Conservation (phyloP, 2,329 filamentous ascomycete genomes). For the Fusarium burgessii region DNA sequence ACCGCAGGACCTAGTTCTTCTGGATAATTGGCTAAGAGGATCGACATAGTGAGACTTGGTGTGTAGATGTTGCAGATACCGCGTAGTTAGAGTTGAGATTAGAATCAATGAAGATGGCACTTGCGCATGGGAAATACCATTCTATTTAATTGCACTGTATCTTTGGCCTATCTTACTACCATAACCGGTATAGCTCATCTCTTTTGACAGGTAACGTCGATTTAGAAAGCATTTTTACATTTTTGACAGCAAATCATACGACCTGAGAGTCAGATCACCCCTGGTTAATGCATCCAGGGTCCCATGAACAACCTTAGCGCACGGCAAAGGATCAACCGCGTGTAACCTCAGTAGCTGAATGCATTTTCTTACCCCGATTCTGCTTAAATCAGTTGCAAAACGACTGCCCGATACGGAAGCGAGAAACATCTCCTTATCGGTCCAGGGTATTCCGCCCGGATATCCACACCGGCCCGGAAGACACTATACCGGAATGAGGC, state of each 20-base stretch:
- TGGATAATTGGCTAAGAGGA: background rate
- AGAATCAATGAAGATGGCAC: background rate
- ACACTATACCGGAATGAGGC: slow-evolving; percentile 12
- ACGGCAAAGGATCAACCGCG: background rate
- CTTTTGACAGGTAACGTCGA: background rate
- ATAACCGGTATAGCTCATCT: background rate
- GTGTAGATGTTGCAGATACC: background rate
- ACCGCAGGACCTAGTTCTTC: background rate
- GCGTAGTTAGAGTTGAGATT: background rate
- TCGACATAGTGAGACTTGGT: background rate
- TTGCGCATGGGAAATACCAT: background rate
- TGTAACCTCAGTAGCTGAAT: background rate
- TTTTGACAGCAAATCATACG: slow-evolving; percentile 6
- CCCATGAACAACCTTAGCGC: background rate
- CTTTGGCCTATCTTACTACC: slow-evolving; percentile 39
- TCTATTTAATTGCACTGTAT: slow-evolving; percentile 28
- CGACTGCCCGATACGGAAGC: slow-evolving; percentile 26
- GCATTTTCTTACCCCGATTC: background rate
- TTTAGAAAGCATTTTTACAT: background rate
- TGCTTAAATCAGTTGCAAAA: slow-evolving; percentile 14
- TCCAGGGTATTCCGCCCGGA: slow-evolving; percentile 1
- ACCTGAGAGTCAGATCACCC: background rate
- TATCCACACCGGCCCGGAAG: slow-evolving; percentile 16
- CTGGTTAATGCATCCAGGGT: background rate
- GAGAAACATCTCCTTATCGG: background rate